Evolutionary conservation across 768 basidiomycete species (phyloP).

Genomic region (Lactarius quietus): DNA sequence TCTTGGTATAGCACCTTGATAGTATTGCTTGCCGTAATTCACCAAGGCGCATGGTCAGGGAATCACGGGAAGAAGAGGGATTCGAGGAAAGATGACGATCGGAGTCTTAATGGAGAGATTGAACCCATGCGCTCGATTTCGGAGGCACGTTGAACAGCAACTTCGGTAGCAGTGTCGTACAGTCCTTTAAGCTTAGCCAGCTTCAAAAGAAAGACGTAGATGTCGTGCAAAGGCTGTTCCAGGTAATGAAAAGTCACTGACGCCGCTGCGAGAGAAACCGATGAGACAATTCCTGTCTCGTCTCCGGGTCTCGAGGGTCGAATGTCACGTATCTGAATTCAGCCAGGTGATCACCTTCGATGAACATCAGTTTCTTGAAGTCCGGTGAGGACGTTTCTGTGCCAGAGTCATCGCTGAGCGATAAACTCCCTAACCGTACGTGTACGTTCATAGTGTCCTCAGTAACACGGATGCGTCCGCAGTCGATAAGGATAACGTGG

Average conservation of each 20-base stretch:
- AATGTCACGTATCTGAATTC: slow-evolving; percentile 93
- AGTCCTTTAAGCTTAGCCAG: slow-evolving; percentile 89
- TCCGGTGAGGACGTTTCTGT: slow-evolving; percentile 49
- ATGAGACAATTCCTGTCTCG: slow-evolving; percentile 81
- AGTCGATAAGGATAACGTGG: slow-evolving; percentile 86
- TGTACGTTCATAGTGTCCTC: slow-evolving; percentile 70
- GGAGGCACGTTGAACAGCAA: slow-evolving; percentile 88
- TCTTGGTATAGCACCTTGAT: slow-evolving; percentile 52
- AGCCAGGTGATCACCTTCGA: slow-evolving; percentile 91
- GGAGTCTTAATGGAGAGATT: slow-evolving; percentile 88
- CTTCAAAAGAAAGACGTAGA: slow-evolving; percentile 79
- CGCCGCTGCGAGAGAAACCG: slow-evolving; percentile 76
- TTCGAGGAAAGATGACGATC: slow-evolving; percentile 80
- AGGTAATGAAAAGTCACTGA: slow-evolving; percentile 88
- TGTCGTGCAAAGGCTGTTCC: slow-evolving; percentile 84
- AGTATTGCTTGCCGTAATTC: slow-evolving; percentile 85
- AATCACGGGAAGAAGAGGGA: slow-evolving; percentile 56
- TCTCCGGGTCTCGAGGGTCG: slow-evolving; percentile 62
- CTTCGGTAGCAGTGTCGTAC: slow-evolving; percentile 92
- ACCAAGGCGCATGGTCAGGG: slow-evolving; percentile 78
- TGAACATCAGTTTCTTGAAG: slow-evolving; percentile 85
- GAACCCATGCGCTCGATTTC: slow-evolving; percentile 94
- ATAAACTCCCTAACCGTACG: slow-evolving; percentile 79
- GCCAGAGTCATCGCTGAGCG: slow-evolving; percentile 69
- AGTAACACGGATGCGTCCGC: slow-evolving; percentile 82